phyloP scores from a whole-genome alignment of 106 monocot genomes.

The Chionographis japonica region DNA sequence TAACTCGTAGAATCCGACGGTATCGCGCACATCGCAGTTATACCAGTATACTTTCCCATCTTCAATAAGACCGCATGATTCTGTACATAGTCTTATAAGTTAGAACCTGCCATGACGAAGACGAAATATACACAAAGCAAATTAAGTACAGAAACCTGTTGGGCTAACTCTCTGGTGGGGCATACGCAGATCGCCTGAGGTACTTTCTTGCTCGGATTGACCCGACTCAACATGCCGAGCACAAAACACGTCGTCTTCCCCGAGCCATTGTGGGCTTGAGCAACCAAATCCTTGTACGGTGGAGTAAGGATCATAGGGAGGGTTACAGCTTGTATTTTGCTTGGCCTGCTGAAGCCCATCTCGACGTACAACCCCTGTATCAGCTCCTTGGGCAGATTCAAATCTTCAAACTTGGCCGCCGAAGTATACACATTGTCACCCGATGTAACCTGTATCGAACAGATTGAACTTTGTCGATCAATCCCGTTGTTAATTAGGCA shows the following conservation, averaged over 20 bases:
- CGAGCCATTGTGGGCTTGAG: constrained; percentile 96
- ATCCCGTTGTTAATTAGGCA: background rate
- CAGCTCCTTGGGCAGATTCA: constrained; percentile 65
- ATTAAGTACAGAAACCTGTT: constrained; percentile 31
- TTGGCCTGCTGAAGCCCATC: constrained; percentile 83
- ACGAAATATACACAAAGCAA: background rate
- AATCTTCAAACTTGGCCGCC: constrained; percentile 73
- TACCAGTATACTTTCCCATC: constrained; percentile 89
- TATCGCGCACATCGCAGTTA: constrained; percentile 79
- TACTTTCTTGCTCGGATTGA: constrained; percentile 53
- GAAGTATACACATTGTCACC: constrained; percentile 77
- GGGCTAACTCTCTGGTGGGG: constrained; percentile 84
- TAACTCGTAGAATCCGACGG: constrained; percentile 55
- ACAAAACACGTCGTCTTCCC: constrained; percentile 97
- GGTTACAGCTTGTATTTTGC: constrained; percentile 90
- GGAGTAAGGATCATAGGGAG: constrained; percentile 96
- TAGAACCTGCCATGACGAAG: background rate
- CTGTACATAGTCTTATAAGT: constrained; percentile 20
- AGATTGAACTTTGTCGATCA: background rate
- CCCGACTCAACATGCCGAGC: constrained; percentile 91
- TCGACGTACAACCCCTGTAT: constrained; percentile 80
- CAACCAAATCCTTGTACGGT: constrained; percentile 81
- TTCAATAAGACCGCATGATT: constrained; percentile 74
- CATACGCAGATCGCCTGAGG: constrained; percentile 94
- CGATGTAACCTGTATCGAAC: constrained; percentile 48